A percentile compares a stretch with the other conserved stretches of the same genome.
Evolutionary conservation across 192 early-diverging fungal species (phyloP).

Genomic region (Anaeromyces robustus): DNA sequence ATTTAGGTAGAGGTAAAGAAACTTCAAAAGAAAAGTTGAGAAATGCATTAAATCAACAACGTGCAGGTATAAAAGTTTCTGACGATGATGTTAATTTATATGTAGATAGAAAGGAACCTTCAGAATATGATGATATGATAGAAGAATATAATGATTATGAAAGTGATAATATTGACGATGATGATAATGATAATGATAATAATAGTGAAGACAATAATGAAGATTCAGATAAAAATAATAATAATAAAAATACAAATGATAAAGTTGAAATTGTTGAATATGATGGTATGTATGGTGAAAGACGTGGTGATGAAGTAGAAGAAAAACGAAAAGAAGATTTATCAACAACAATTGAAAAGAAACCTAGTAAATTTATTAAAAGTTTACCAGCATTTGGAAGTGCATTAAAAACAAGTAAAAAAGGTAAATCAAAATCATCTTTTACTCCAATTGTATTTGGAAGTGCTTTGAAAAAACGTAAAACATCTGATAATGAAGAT

Average conservation of each 20-base stretch:
- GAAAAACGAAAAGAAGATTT: not conserved
- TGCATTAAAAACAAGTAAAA: conserved; percentile 7
- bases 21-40: conserved; percentile 17
- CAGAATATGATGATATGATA: conserved; percentile 5
- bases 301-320: conserved; percentile 1
- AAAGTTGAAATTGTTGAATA: conserved; percentile 10
- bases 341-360: not conserved
- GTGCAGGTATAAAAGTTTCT: conserved; percentile 17
- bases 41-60: conserved; percentile 22
- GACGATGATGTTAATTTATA: conserved; percentile 12
- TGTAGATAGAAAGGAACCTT: conserved; percentile 13
- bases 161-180: conserved; percentile 3
- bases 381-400: conserved; percentile 14
- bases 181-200: not conserved
- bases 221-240: not conserved
- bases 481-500: conserved; percentile 11
- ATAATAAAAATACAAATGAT: not conserved
- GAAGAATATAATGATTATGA: conserved; percentile 6
- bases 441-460: not conserved
- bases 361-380: not conserved
- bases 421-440: not conserved
- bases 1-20: conserved; percentile 12
- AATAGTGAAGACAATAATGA: not conserved
- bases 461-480: conserved; percentile 8
- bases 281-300: conserved; percentile 4